These are phyloP conservation scores for Alternaria sp. DNA, from an alignment of 2,329 filamentous ascomycete species.

Conservation along the genomic window DNA sequence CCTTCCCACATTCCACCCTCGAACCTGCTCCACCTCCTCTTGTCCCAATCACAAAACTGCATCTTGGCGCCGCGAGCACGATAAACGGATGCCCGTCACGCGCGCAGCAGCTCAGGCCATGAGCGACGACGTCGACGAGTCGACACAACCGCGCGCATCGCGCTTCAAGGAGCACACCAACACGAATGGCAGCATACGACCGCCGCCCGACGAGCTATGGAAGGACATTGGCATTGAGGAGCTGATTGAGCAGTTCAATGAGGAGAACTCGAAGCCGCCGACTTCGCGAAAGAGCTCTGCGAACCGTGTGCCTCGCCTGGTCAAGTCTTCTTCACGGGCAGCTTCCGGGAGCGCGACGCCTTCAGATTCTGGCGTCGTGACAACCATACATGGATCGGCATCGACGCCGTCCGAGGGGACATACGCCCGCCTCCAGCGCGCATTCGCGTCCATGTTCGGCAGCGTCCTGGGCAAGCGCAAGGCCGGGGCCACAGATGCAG, in stretches of 20 bases:
- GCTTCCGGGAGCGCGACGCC: slow-evolving; percentile 11
- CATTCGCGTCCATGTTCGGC: slow-evolving; percentile 36
- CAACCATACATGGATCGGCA: slow-evolving; percentile 14
- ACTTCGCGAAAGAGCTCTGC: slow-evolving; percentile 16
- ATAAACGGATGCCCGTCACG: slow-evolving; percentile 13
- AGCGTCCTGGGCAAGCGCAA: slow-evolving; percentile 46
- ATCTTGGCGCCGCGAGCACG: slow-evolving; percentile 1
- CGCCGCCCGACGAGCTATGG: slow-evolving; percentile 45
- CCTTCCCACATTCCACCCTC: slow-evolving; percentile 1
- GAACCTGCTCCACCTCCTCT: neutral
- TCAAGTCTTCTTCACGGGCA: slow-evolving; percentile 4
- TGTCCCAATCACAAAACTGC: neutral
- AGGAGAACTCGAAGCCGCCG: slow-evolving; percentile 34
- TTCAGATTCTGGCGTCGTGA: slow-evolving; percentile 1
- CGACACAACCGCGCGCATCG: slow-evolving; percentile 33
- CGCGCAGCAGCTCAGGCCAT: slow-evolving; percentile 20
- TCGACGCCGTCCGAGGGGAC: slow-evolving; percentile 29
- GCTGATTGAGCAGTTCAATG: slow-evolving; percentile 37
- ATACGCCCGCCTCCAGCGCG: slow-evolving; percentile 41
- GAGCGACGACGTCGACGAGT: slow-evolving; percentile 31
- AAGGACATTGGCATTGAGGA: slow-evolving; percentile 35
- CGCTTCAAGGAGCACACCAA: slow-evolving; percentile 45
- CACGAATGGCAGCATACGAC: slow-evolving; percentile 38
- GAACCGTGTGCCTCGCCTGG: neutral
- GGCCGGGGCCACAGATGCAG: slow-evolving; percentile 32